A percentile compares a stretch with the other conserved stretches of the same genome.
Conservation (phyloP, 768 basidiomycete genomes). For the Suillus plorans region DNA sequence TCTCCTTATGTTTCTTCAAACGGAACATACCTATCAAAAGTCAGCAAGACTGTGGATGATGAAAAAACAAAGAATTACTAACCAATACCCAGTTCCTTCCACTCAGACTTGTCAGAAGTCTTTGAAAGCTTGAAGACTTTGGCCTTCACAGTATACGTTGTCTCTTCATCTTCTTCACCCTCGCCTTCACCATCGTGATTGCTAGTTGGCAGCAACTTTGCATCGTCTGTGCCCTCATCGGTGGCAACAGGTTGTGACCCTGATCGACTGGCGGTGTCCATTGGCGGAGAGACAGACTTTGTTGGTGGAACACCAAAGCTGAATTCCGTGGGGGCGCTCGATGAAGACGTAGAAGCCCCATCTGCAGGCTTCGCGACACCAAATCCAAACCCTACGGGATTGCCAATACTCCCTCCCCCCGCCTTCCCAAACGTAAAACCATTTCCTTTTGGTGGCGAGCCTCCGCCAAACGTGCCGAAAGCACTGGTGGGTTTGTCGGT, state of each 20-base stretch:
- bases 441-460: constrained; percentile 23
- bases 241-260: constrained; percentile 33
- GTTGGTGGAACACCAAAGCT: constrained; percentile 21
- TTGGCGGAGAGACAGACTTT: constrained; percentile 24
- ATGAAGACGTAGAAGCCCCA: constrained; percentile 14
- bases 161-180: constrained; percentile 81
- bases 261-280: constrained; percentile 22
- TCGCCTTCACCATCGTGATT: constrained; percentile 70
- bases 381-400: constrained; percentile 62
- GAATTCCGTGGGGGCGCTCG: constrained; percentile 19
- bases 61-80: constrained; percentile 22
- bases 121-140: constrained; percentile 65
- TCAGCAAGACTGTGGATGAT: not conserved
- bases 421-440: constrained; percentile 31
- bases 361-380: constrained; percentile 20
- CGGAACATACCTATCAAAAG: constrained; percentile 55
- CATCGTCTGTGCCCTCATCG: constrained; percentile 22
- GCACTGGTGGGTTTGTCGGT: constrained; percentile 25
- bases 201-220: constrained; percentile 22
- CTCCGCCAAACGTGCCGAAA: constrained; percentile 26
- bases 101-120: constrained; percentile 45
- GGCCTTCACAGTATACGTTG: constrained; percentile 52
- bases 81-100: constrained; percentile 73
- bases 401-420: constrained; percentile 52
- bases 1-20: constrained; percentile 73